phyloP scores from a whole-genome alignment of 2,329 filamentous ascomycete genomes.

The Diaporthe sp. region DNA sequence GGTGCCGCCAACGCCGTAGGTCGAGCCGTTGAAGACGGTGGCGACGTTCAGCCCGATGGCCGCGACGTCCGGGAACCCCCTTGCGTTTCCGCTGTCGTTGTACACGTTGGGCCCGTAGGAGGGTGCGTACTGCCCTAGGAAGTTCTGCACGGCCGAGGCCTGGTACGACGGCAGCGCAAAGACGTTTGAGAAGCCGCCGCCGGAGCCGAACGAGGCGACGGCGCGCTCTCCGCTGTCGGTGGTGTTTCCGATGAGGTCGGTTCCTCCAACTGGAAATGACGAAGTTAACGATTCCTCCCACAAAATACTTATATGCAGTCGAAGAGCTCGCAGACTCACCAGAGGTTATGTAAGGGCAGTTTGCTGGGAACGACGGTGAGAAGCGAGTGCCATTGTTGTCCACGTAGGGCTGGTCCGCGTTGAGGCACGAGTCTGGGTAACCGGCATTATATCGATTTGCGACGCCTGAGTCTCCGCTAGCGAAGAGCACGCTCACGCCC shows the following conservation, averaged over 20 bases:
- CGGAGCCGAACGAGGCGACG: constrained; percentile 49
- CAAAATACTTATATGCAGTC: not conserved
- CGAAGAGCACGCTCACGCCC: constrained; percentile 63
- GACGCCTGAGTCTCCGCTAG: constrained; percentile 64
- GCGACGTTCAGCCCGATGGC: constrained; percentile 48
- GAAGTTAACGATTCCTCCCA: constrained; percentile 15
- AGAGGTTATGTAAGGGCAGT: constrained; percentile 42
- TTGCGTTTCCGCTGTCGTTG: constrained; percentile 43
- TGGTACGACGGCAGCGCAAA: constrained; percentile 61
- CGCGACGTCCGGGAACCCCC: constrained; percentile 49
- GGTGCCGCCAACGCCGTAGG: constrained; percentile 59
- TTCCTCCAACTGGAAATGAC: constrained; percentile 28
- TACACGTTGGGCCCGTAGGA: constrained; percentile 44
- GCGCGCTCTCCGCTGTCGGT: constrained; percentile 44
- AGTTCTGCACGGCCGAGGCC: constrained; percentile 54
- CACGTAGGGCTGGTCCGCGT: constrained; percentile 26
- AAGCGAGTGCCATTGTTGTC: constrained; percentile 39
- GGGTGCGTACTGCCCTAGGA: constrained; percentile 50
- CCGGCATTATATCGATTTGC: constrained; percentile 39
- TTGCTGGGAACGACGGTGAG: constrained; percentile 35
- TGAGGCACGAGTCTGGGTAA: constrained; percentile 35
- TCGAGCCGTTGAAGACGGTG: constrained; percentile 50
- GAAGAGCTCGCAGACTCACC: constrained; percentile 44
- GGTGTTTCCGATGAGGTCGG: constrained; percentile 35
- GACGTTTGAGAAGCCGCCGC: constrained; percentile 63